These are phyloP conservation scores for Ustilago nuda DNA, from an alignment of 1,284 basidiomycete species.

Conservation along the genomic window DNA sequence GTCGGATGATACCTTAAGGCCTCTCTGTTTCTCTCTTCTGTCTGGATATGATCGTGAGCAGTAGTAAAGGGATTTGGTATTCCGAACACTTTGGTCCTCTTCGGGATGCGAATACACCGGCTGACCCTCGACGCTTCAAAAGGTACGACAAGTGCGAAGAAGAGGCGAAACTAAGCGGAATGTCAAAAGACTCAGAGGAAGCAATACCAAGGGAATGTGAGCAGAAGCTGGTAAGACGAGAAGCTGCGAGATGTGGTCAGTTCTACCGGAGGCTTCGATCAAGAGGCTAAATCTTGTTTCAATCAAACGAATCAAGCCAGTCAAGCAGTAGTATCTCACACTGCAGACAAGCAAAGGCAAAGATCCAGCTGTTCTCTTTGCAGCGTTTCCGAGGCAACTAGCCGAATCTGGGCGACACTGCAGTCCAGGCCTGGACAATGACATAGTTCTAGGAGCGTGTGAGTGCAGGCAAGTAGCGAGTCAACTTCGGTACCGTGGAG, in stretches of 20 bases:
- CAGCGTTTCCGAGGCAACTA: neutral
- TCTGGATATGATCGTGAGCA: neutral
- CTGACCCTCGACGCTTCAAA: neutral
- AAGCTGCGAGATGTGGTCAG: neutral
- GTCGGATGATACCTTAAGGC: neutral
- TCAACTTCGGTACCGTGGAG: neutral
- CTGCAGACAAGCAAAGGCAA: neutral
- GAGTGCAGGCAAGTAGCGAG: neutral
- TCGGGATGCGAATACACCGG: neutral
- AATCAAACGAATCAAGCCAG: neutral
- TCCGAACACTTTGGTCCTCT: neutral
- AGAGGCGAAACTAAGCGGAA: conserved; percentile 2
- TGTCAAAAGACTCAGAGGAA: neutral
- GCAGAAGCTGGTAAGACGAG: neutral
- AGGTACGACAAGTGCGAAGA: neutral
- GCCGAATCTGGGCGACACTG: neutral
- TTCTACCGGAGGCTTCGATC: neutral
- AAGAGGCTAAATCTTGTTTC: neutral
- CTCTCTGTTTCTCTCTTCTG: neutral
- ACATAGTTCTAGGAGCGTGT: neutral
- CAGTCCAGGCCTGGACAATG: neutral
- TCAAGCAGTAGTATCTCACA: neutral
- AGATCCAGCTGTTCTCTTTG: neutral
- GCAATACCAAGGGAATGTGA: neutral
- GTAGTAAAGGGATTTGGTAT: neutral